Conservation (phyloP, 2,329 filamentous ascomycete genomes). For the Colletotrichum lini region DNA sequence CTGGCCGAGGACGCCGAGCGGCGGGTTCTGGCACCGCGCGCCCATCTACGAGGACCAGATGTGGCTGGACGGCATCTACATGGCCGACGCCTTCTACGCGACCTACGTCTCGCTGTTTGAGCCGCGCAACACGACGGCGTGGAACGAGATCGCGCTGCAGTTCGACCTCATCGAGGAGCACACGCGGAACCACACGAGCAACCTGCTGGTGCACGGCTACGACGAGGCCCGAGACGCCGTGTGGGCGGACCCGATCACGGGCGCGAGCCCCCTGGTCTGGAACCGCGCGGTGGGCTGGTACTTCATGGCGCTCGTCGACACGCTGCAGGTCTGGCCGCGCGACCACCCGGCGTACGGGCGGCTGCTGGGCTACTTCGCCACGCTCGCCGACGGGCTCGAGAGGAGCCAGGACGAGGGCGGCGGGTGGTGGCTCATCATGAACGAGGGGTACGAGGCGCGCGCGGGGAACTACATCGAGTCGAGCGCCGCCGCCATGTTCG, state of each 20-base stretch:
- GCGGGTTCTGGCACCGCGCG: conserved; percentile 68
- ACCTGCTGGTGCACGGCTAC: conserved; percentile 68
- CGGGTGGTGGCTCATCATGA: conserved; percentile 73
- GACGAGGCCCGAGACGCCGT: conserved; percentile 62
- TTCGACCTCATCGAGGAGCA: conserved; percentile 61
- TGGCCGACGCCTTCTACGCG: conserved; percentile 62
- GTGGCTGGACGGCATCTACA: conserved; percentile 71
- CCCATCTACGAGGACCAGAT: conserved; percentile 65
- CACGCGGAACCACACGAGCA: conserved; percentile 55
- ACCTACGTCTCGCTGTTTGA: conserved; percentile 57
- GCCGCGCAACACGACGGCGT: conserved; percentile 55
- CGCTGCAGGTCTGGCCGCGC: conserved; percentile 61
- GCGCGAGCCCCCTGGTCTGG: conserved; percentile 68
- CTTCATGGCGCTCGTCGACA: conserved; percentile 64
- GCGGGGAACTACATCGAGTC: conserved; percentile 73
- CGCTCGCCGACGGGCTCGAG: conserved; percentile 59
- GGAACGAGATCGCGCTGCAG: conserved; percentile 61
- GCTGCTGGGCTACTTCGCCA: conserved; percentile 56
- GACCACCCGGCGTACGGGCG: conserved; percentile 53
- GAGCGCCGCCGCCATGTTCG: conserved; percentile 71
- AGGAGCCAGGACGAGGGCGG: conserved; percentile 59
- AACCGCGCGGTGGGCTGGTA: conserved; percentile 69
- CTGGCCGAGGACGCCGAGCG: conserved; percentile 64
- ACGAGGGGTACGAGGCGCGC: conserved; percentile 59
- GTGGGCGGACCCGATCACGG: conserved; percentile 66